Conservation (phyloP, 2,329 filamentous ascomycete genomes). For the Cytospora leucostoma region DNA sequence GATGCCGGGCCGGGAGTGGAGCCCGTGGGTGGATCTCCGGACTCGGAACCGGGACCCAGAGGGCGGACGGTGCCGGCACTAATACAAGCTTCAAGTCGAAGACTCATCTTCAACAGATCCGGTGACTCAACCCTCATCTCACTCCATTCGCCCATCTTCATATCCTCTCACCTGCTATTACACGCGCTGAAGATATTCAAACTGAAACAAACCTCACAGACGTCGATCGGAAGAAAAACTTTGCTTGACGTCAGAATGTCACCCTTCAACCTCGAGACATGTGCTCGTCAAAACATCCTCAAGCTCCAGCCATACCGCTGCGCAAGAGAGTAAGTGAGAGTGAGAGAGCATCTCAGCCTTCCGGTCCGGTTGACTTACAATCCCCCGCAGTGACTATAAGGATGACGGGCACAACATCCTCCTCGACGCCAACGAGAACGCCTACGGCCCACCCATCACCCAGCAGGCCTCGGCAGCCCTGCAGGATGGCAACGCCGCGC, state of each 20-base stretch:
- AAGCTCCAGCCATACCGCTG: constrained; percentile 78
- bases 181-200: neutral
- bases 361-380: constrained; percentile 1
- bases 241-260: constrained; percentile 46
- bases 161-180: neutral
- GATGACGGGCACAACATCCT: constrained; percentile 95
- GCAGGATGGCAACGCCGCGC: constrained; percentile 43
- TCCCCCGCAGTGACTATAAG: constrained; percentile 81
- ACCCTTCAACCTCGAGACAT: constrained; percentile 72
- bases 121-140: constrained; percentile 23
- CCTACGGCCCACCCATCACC: constrained; percentile 79
- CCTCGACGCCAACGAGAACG: constrained; percentile 97
- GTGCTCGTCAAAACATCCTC: constrained; percentile 76
- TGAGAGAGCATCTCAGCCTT: constrained; percentile 9
- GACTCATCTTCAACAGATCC: neutral
- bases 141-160: neutral
- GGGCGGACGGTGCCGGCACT: constrained; percentile 9
- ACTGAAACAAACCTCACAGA: neutral
- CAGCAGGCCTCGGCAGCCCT: constrained; percentile 48
- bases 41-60: constrained; percentile 23
- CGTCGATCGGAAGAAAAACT: neutral
- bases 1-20: constrained; percentile 14
- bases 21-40: constrained; percentile 18
- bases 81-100: constrained; percentile 8
- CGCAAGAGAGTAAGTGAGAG: constrained; percentile 69